A percentile compares a stretch with the other conserved stretches of the same genome.
phyloP scores from a whole-genome alignment of 139 green algal species.

The Chlamydomonas applanata region DNA sequence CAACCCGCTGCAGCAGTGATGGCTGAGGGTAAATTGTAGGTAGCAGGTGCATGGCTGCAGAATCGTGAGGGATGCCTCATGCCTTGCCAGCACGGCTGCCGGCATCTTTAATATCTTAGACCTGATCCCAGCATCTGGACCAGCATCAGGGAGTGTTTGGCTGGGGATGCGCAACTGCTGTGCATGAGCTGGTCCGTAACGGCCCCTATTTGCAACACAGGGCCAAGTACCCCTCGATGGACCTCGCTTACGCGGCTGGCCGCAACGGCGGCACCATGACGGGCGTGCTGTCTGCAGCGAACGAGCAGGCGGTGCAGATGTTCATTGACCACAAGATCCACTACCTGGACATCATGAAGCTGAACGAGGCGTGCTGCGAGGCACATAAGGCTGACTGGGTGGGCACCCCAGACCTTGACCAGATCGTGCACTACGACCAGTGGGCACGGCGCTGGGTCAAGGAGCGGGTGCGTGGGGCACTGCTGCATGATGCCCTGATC shows the following conservation, averaged over 20 bases:
- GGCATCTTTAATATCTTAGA: too few relatives aligned
- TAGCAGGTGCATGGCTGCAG: too few relatives aligned
- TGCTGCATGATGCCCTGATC: background rate
- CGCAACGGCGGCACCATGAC: conserved; percentile 97
- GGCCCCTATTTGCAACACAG: conserved; percentile 35
- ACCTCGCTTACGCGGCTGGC: conserved; percentile 93
- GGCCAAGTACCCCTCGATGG: conserved; percentile 96
- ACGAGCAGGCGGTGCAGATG: conserved; percentile 89
- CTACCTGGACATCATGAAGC: conserved; percentile 93
- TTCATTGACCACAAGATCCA: conserved; percentile 92
- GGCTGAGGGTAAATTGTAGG: too few relatives aligned
- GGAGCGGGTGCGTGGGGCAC: conserved; percentile 28
- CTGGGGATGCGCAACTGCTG: too few relatives aligned
- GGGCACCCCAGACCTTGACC: conserved; percentile 73
- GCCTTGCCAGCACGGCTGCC: too few relatives aligned
- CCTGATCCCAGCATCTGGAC: too few relatives aligned
- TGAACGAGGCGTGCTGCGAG: conserved; percentile 93
- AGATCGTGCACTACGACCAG: conserved; percentile 94
- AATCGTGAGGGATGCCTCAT: too few relatives aligned
- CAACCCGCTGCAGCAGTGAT: too few relatives aligned
- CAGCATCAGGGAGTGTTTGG: too few relatives aligned
- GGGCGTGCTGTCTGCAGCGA: conserved; percentile 93
- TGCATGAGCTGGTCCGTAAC: too few relatives aligned
- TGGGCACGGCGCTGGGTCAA: conserved; percentile 84
- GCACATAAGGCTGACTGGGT: conserved; percentile 81